Percentiles rank a stretch among this genome's conserved stretches.
These are phyloP conservation scores for Gossypioides kirkii DNA, from an alignment of 345 rosid species.

Conservation along the genomic window DNA sequence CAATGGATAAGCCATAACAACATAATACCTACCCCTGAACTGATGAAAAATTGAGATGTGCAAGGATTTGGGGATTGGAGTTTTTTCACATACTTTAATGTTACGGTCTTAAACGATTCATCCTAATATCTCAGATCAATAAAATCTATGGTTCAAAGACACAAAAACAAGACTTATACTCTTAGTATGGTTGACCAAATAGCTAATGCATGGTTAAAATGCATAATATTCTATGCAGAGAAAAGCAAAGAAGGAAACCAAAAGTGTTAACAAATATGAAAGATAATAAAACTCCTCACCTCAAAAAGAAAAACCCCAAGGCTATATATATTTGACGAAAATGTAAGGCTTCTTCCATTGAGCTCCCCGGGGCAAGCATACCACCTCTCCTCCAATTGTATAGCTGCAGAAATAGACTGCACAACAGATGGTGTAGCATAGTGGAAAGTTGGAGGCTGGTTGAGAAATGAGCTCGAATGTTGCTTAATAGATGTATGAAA, in stretches of 20 bases:
- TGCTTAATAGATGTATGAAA: constrained; percentile 21
- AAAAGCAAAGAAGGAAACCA: neutral
- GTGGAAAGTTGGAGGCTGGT: constrained; percentile 25
- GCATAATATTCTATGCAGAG: neutral
- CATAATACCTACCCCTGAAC: neutral
- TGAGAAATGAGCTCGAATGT: constrained; percentile 27
- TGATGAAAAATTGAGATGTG: neutral
- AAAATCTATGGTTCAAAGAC: constrained; percentile 1
- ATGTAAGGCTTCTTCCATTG: constrained; percentile 32
- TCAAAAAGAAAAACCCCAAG: constrained; percentile 82
- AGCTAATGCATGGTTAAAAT: neutral
- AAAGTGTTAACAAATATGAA: neutral
- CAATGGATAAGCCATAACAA: neutral
- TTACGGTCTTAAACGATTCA: neutral
- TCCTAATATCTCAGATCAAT: neutral
- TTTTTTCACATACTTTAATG: neutral
- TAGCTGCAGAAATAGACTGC: constrained; percentile 23
- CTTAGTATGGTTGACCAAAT: neutral
- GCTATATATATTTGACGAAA: constrained; percentile 56
- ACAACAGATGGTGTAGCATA: constrained; percentile 18
- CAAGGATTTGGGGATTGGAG: neutral
- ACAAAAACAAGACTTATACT: neutral
- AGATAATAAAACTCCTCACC: constrained; percentile 31
- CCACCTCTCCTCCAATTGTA: constrained; percentile 57
- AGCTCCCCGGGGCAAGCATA: constrained; percentile 60